Conservation (phyloP, 306 rosid species). For the Vigna hirtella region DNA sequence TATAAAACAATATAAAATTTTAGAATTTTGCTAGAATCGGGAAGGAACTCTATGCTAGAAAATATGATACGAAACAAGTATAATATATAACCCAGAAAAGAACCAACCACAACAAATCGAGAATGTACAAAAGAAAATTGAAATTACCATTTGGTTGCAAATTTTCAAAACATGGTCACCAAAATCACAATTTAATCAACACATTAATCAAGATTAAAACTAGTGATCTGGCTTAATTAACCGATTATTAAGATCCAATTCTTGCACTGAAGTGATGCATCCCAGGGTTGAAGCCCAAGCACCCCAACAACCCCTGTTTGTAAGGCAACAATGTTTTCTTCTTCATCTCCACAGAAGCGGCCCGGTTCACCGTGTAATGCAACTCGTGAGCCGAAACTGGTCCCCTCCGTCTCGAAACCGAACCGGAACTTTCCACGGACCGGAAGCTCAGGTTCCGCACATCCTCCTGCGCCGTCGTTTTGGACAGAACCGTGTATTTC, state of each 20-base stretch:
- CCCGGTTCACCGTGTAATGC: constrained; percentile 88
- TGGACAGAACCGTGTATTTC: constrained; percentile 57
- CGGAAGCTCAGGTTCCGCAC: constrained; percentile 74
- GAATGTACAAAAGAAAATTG: constrained; percentile 1
- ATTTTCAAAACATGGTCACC: not conserved
- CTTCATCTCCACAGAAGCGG: constrained; percentile 87
- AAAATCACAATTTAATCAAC: not conserved
- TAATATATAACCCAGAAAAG: not conserved
- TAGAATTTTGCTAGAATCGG: too few relatives aligned
- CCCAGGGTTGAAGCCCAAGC: constrained; percentile 76
- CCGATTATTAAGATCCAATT: constrained; percentile 43
- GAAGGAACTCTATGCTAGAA: too few relatives aligned
- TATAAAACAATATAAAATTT: too few relatives aligned
- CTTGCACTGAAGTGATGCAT: constrained; percentile 58
- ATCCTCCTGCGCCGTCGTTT: constrained; percentile 61
- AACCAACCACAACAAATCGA: not conserved
- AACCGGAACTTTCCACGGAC: constrained; percentile 69
- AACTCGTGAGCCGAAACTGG: constrained; percentile 84
- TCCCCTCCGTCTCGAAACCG: constrained; percentile 69
- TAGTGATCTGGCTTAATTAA: constrained; percentile 39
- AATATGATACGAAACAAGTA: not conserved
- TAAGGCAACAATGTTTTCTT: constrained; percentile 90
- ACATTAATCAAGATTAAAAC: not conserved
- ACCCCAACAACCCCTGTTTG: constrained; percentile 84
- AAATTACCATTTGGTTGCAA: not conserved